Evolutionary conservation across 1,139 yeast genomes (phyloP), one percentile per base, ranked within the genome.

Genomic region (Wickerhamiella pararugosa): DNA sequence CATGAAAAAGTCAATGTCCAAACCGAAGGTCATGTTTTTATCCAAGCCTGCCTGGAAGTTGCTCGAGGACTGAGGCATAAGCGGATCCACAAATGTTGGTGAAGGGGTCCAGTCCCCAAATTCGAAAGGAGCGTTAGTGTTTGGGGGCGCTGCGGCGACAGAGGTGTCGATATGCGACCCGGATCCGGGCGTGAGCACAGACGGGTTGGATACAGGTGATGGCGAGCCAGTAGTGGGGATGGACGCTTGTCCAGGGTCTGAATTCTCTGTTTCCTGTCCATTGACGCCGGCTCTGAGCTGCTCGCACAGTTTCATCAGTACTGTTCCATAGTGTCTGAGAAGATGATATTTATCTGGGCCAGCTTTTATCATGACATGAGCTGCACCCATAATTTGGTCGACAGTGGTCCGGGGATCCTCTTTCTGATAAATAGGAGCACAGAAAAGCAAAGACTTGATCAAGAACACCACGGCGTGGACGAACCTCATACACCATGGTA

Each of bases 401-500:
- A 15, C 21, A 4, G 21, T 15, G 94, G 80, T 51, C 21, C 21
- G 21, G 4, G 21, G 21, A 15, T 15, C 21, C 21, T 15, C 21
- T 15, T 15, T 15, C 21, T 15, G 21, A 15, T 15, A 15, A 27
- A 32, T 32, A 32, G 11, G 35, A 32, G 35, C 35, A 32, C 35
- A 7, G 35, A 32, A 9, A 27, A 8, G 25, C 11, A 32, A 32
- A 21, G 35, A 32, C 57, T 86, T 86, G 7, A 87, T 93, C 43
- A 87, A 71, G 56, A 86, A 87, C 2, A 94, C 92, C 5, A 84
- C 87, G 0, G 95, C 86, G 52, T 92, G 73, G n/a, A 87, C 87
- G 32, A 84, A 76, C 46, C 94, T 67, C 1, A 86, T 80, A 5
- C 81, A 76, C 94, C 95, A 86, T 49, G 95, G 66, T 9, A 84